Percentiles rank a stretch among this genome's conserved stretches.
Evolutionary conservation across 805 yeast species (phyloP).

Genomic region (Wickerhamomyces alni): DNA sequence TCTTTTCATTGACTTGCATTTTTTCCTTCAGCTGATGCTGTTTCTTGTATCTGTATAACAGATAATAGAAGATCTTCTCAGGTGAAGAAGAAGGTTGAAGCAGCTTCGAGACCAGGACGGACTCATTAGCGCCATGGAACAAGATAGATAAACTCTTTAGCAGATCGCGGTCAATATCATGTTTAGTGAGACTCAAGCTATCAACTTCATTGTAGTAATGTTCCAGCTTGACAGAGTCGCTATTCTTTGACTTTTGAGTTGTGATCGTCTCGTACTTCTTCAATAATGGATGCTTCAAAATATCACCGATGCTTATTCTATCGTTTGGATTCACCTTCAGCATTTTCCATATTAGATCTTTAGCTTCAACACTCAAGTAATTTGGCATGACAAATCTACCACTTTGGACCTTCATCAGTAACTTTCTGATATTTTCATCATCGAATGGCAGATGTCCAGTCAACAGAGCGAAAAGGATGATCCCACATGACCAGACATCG

Average conservation of each 20-base stretch:
- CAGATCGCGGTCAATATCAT: constrained; percentile 60
- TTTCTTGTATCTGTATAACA: constrained; percentile 65
- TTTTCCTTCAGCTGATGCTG: constrained; percentile 39
- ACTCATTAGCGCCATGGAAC: constrained; percentile 71
- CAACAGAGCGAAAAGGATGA: constrained; percentile 84
- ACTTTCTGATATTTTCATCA: constrained; percentile 86
- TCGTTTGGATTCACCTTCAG: constrained; percentile 74
- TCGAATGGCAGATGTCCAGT: constrained; percentile 97
- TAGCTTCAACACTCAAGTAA: constrained; percentile 76
- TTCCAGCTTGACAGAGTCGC: constrained; percentile 24
- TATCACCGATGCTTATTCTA: constrained; percentile 74
- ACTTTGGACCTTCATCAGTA: constrained; percentile 83
- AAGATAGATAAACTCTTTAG: constrained; percentile 69
- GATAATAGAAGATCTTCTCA: constrained; percentile 76
- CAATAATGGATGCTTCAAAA: constrained; percentile 75
- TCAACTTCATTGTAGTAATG: constrained; percentile 34
- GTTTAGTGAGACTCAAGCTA: constrained; percentile 29
- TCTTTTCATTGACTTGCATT: constrained; percentile 12
- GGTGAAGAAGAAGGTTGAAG: constrained; percentile 53
- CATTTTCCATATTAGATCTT: constrained; percentile 77
- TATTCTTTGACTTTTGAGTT: constrained; percentile 24
- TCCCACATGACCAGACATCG: constrained; percentile 98
- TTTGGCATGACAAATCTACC: constrained; percentile 84
- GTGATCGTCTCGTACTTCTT: constrained; percentile 55
- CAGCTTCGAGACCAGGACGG: constrained; percentile 46